Evolutionary conservation across 805 yeast species (phyloP), one percentile per base, ranked within the genome.

Genomic region (Saccharomycopsis fibuligera): DNA sequence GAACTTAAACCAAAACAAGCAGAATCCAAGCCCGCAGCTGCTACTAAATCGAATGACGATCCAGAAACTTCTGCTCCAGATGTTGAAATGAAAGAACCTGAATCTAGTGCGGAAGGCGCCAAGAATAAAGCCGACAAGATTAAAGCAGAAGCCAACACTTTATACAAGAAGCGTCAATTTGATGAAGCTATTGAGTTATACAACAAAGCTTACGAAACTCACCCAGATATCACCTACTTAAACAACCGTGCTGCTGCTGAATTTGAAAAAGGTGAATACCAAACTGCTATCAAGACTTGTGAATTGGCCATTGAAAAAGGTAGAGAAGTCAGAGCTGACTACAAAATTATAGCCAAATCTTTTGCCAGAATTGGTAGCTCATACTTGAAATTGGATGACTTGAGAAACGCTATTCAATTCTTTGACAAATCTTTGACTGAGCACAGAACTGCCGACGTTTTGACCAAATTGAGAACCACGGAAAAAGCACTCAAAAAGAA

Each of bases 181-280:
- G 96, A 88, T 62, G 96, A 84, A 61, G 99, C 99, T 39, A 91
- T 93, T 63, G 87, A 70, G 49, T 72, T 79, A 54, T 93, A 93
- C 69, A 73, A 86, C 62, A 76, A 81, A 62, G 99, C 99, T 1
- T 93, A 88, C 85, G 84, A 81, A 30, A 64, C 80, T 19, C 68
- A 73, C 68, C 76, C 81, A 61, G 98, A 93, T 63, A 87, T 91
- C 61, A 91, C 98, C 0, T 93, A 85, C 64, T 75, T 93, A 64
- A 93, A 95, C 73, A 93, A 93, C 74, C 81, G 95, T 61, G 93
- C 99, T 35, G 98, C 99, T 49, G 99, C 99, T 30, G 96, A 93
- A 68, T 93, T 68, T 62, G 99, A 93, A 70, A 88, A 90, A 66
- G 96, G 93, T 54, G 96, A 89, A 61, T 86, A 77, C 60, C 96